phyloP scores from a whole-genome alignment of 176 grass and related monocot species.

The Thalia dealbata region DNA sequence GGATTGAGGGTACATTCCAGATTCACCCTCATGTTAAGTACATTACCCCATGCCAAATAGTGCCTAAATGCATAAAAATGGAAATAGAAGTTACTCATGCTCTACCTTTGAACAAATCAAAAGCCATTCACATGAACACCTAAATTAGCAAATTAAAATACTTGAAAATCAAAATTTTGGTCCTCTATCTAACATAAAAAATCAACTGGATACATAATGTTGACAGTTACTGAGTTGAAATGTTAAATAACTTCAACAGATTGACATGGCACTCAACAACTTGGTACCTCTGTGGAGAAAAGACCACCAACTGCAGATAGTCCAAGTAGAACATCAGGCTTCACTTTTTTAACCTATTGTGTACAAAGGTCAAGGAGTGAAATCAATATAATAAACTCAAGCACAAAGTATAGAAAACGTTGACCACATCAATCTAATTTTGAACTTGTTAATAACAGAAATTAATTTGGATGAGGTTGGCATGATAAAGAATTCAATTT shows the following conservation, averaged over 20 bases:
- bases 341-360: conserved; percentile 87
- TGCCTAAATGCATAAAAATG: neutral
- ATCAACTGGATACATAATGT: neutral
- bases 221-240: conserved; percentile 12
- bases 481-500: neutral
- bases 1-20: too few relatives aligned
- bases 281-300: conserved; percentile 78
- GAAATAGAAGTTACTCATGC: neutral
- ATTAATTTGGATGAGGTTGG: neutral
- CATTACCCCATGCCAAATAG: too few relatives aligned
- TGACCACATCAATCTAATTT: neutral
- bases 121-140: neutral
- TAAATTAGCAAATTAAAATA: neutral
- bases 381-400: neutral
- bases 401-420: neutral
- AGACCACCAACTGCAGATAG: conserved; percentile 97
- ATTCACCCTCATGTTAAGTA: too few relatives aligned
- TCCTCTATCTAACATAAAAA: neutral
- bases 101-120: neutral
- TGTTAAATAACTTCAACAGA: conserved; percentile 1
- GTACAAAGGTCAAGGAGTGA: conserved; percentile 2
- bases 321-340: conserved; percentile 96
- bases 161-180: neutral
- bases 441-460: neutral
- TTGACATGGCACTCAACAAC: neutral